These are phyloP conservation scores for Termitomyces sp. DNA, from an alignment of 1,284 basidiomycete species.

Conservation along the genomic window DNA sequence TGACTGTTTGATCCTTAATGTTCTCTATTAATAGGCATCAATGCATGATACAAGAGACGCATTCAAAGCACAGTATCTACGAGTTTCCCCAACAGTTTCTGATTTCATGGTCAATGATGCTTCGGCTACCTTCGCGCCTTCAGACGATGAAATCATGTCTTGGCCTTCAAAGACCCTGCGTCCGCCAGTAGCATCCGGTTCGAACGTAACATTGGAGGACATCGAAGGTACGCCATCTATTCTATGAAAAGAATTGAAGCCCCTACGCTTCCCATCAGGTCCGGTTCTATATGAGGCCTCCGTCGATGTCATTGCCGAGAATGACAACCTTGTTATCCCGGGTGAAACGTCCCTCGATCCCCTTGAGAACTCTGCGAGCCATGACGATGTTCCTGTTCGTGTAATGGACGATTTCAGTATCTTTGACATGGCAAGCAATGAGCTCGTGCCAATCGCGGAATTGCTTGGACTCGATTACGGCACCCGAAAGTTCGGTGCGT, in stretches of 20 bases:
- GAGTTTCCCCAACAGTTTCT: conserved; percentile 3
- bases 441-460: conserved; percentile 32
- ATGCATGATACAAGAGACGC: neutral
- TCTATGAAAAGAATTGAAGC: neutral
- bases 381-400: conserved; percentile 44
- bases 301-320: conserved; percentile 33
- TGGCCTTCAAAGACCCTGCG: neutral
- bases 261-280: conserved; percentile 1
- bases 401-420: conserved; percentile 45
- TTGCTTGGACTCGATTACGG: conserved; percentile 28
- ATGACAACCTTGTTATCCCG: conserved; percentile 27
- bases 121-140: neutral
- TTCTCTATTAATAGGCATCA: neutral
- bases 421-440: conserved; percentile 32
- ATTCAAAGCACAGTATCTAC: neutral
- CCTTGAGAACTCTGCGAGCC: conserved; percentile 22
- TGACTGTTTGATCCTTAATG: neutral
- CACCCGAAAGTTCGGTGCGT: conserved; percentile 25
- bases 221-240: neutral
- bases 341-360: conserved; percentile 32
- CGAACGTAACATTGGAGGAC: conserved; percentile 13
- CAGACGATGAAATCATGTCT: conserved; percentile 4
- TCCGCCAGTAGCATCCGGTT: conserved; percentile 11
- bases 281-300: conserved; percentile 16
- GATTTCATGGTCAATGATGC: neutral